Percentiles rank a stretch among this genome's conserved stretches.
These are phyloP conservation scores for Arthrobotrys sphaeroides DNA, from an alignment of 2,329 filamentous ascomycete genomes.

Conservation along the genomic window DNA sequence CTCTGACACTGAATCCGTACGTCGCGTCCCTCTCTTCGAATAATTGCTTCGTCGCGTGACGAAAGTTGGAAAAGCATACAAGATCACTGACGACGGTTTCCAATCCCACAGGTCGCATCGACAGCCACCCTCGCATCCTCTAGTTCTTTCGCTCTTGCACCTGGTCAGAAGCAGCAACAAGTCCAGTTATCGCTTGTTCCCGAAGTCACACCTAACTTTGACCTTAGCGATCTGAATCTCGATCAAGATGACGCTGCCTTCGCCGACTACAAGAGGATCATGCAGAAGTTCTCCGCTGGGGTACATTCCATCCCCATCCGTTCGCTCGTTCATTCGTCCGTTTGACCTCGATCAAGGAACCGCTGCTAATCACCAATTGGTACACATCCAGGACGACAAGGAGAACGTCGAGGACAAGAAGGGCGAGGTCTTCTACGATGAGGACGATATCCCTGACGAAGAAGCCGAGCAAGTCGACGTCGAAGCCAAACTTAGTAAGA, in stretches of 20 bases:
- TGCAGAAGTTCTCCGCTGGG: conserved; percentile 77
- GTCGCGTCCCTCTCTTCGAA: conserved; percentile 12
- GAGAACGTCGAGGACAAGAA: conserved; percentile 77
- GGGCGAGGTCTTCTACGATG: conserved; percentile 78
- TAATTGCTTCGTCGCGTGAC: conserved; percentile 54
- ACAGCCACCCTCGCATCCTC: conserved; percentile 54
- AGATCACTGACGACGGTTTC: conserved; percentile 41
- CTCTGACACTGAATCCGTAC: conserved; percentile 61
- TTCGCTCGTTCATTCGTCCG: background rate
- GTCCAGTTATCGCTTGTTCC: conserved; percentile 58
- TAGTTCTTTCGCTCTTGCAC: conserved; percentile 27
- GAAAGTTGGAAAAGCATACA: conserved; percentile 56
- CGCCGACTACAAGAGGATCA: conserved; percentile 82
- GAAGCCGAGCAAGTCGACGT: conserved; percentile 71
- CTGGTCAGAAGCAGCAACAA: conserved; percentile 53
- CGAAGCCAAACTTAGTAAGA: conserved; percentile 83
- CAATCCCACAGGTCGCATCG: conserved; percentile 45
- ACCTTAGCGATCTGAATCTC: conserved; percentile 64
- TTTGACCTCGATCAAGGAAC: background rate
- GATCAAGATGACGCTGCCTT: conserved; percentile 79
- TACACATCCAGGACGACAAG: conserved; percentile 64
- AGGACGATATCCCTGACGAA: conserved; percentile 86
- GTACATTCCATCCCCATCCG: conserved; percentile 56
- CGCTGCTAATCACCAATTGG: conserved; percentile 17
- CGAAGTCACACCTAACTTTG: conserved; percentile 64